These are phyloP conservation scores for Rhododendron vialii DNA, from an alignment of 148 eudicot genomes.

Conservation along the genomic window DNA sequence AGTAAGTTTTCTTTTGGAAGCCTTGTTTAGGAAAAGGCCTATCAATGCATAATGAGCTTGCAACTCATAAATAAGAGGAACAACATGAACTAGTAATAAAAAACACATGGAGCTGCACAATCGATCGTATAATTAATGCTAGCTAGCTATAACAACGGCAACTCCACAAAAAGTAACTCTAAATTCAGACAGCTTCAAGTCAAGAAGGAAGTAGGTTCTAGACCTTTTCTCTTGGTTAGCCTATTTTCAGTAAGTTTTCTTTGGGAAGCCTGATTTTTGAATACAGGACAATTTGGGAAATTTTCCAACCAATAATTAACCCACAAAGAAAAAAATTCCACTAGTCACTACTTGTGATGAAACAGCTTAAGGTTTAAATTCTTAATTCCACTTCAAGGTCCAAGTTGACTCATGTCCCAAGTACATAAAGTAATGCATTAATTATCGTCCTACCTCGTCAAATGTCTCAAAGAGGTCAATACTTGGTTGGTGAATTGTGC, in stretches of 20 bases:
- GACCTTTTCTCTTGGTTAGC: not conserved
- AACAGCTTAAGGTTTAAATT: not conserved
- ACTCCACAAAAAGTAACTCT: too few species aligned
- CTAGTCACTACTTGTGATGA: not conserved
- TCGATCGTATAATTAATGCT: too few species aligned
- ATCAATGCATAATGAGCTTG: too few species aligned
- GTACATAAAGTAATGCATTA: too few species aligned
- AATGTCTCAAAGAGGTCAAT: conserved; percentile 87
- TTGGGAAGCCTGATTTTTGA: not conserved
- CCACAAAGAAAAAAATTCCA: not conserved
- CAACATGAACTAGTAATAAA: too few species aligned
- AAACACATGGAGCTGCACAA: too few species aligned
- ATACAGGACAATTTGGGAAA: not conserved
- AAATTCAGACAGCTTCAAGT: not conserved
- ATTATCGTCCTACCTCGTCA: conserved; percentile 58
- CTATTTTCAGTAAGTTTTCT: not conserved
- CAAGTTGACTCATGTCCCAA: not conserved
- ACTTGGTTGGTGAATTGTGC: conserved; percentile 90
- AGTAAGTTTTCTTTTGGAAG: too few species aligned
- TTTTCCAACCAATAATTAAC: not conserved
- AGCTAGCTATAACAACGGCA: too few species aligned
- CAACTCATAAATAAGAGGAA: too few species aligned
- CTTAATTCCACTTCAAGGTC: not conserved
- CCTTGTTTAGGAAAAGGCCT: too few species aligned
- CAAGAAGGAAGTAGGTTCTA: not conserved